Evolutionary conservation across 2,329 filamentous ascomycete species (phyloP), one percentile per base, ranked within the genome.

Genomic region (Aspergillus unguis): DNA sequence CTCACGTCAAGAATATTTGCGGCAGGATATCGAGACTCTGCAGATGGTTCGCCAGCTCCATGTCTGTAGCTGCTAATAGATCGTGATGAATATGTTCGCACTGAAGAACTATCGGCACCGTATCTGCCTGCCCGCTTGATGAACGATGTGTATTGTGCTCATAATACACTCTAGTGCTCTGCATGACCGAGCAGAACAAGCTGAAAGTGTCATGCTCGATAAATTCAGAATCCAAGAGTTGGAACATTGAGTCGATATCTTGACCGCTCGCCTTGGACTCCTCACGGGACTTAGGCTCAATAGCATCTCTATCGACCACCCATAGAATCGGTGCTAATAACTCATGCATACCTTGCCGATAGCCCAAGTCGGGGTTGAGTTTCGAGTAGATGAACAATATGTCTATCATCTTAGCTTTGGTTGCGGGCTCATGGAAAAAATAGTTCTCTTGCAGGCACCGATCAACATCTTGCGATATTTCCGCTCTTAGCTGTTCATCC

Each of bases 261-360:
- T 64, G 50, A 8, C 50, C 33, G 10, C 69, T 63, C 26, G 68
- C 62, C 8, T 64, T 62, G 2, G 66, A 65, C 1, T 67, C 65
- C 40, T 71, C 65, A 42, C 62, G 59, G 3, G 70, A 65, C 2
- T 65, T 62, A 3, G 71, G 69, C 48, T 88, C 80, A 46, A 96
- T 77, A 5, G 92, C 87, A 73, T 99, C 94, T 61, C 86, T 80
- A 61, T 92, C 85, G 5, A 97, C 76, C 2, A 90, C 88, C 80
- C 90, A 90, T 5, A 96, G 76, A 35, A 99, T 85, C 0, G 94
- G 92, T 0, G 94, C 94, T 10, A 97, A 78, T 40, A 99, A 77
- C 72, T 99, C 94, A 68, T 99, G 94, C 92, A 99, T 99, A 8
- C 94, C 94, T 74, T 99, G 94, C n/a, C 94, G 85, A 68, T 99